phyloP scores from a whole-genome alignment of 768 basidiomycete species.

The Dendrothele bispora region DNA sequence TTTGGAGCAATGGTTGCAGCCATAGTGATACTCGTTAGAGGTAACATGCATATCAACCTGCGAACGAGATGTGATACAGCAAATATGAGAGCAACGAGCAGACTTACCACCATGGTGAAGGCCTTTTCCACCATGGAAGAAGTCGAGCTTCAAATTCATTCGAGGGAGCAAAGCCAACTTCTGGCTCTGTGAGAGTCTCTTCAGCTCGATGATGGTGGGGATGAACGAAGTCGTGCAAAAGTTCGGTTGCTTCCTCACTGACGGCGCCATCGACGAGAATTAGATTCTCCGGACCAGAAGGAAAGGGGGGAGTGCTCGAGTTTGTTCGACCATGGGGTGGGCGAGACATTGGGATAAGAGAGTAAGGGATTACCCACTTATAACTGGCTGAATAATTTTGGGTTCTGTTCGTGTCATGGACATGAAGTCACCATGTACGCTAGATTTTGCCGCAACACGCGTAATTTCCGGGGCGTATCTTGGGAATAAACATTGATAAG shows the following conservation, averaged over 20 bases:
- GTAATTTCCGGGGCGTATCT: too few relatives aligned
- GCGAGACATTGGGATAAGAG: slow-evolving; percentile 1
- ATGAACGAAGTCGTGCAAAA: slow-evolving; percentile 45
- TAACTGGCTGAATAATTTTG: too few relatives aligned
- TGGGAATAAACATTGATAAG: too few relatives aligned
- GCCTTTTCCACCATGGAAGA: slow-evolving; percentile 74
- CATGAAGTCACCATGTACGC: too few relatives aligned
- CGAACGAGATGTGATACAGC: neutral
- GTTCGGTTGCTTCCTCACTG: slow-evolving; percentile 45
- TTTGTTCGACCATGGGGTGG: slow-evolving; percentile 8
- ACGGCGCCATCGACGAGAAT: slow-evolving; percentile 46
- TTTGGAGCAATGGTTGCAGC: slow-evolving; percentile 65
- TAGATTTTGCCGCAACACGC: too few relatives aligned
- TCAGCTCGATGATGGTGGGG: slow-evolving; percentile 35
- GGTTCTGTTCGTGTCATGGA: too few relatives aligned
- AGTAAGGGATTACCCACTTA: neutral
- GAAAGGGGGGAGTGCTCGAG: slow-evolving; percentile 13
- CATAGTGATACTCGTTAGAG: slow-evolving; percentile 55
- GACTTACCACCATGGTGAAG: slow-evolving; percentile 72
- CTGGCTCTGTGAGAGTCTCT: slow-evolving; percentile 27
- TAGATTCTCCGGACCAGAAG: slow-evolving; percentile 32
- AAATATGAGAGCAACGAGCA: neutral
- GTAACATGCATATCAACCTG: slow-evolving; percentile 60
- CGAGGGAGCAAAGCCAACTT: too few relatives aligned
- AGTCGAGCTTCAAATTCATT: slow-evolving; percentile 25